phyloP scores from a whole-genome alignment of 805 yeast genomes.

The Clavispora vitiphila region DNA sequence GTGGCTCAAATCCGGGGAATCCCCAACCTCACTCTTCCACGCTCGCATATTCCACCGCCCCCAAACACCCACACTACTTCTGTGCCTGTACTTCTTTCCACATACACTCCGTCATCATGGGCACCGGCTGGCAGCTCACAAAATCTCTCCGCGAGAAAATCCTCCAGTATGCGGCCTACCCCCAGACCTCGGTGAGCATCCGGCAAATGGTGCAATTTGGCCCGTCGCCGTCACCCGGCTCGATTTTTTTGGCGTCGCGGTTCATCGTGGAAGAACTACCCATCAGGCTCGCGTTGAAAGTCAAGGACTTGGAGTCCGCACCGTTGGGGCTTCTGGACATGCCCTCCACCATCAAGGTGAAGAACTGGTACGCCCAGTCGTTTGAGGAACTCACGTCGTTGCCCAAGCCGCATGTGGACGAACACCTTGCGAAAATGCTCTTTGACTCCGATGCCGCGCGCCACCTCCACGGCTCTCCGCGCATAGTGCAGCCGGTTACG shows the following conservation, averaged over 20 bases:
- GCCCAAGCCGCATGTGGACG: constrained; percentile 50
- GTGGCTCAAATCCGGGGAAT: constrained; percentile 1
- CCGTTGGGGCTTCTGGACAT: constrained; percentile 70
- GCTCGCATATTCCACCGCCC: not conserved
- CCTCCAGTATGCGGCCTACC: constrained; percentile 60
- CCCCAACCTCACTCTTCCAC: not conserved
- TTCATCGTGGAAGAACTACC: constrained; percentile 85
- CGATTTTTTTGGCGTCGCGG: constrained; percentile 75
- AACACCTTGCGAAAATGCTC: constrained; percentile 36
- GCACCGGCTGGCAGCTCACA: constrained; percentile 48
- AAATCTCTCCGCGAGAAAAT: constrained; percentile 49
- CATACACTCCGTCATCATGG: constrained; percentile 19
- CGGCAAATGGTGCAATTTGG: constrained; percentile 93
- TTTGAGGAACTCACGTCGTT: constrained; percentile 75
- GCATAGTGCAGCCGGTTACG: constrained; percentile 1
- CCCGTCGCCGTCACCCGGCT: constrained; percentile 69
- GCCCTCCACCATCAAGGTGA: constrained; percentile 72
- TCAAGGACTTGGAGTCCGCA: constrained; percentile 73
- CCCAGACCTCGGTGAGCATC: constrained; percentile 79
- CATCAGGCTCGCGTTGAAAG: constrained; percentile 78
- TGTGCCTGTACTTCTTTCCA: too few species aligned
- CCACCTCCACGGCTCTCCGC: constrained; percentile 4
- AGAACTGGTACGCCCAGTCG: constrained; percentile 87
- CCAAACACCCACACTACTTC: not conserved
- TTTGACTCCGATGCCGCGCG: constrained; percentile 10